Evolutionary conservation across 257 asterid species (phyloP).

Genomic region (Paraleonurus japonicus): DNA sequence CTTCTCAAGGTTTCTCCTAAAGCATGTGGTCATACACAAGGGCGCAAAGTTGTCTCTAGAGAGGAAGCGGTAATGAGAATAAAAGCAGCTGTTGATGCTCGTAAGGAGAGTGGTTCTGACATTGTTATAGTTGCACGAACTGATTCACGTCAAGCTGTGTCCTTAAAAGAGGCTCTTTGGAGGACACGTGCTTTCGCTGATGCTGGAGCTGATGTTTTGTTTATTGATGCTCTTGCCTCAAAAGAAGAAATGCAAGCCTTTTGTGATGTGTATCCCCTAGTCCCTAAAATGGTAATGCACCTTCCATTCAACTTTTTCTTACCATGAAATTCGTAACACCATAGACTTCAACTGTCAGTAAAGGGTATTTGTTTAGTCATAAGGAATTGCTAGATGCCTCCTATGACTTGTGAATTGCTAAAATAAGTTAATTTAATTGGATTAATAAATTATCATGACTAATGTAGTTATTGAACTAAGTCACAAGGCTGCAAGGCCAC

Average conservation of each 20-base stretch:
- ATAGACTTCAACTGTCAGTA: constrained; percentile 6
- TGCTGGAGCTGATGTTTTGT: constrained; percentile 95
- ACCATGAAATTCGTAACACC: neutral
- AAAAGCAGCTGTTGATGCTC: constrained; percentile 92
- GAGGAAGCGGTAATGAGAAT: constrained; percentile 84
- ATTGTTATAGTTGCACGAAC: constrained; percentile 94
- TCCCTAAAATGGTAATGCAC: constrained; percentile 80
- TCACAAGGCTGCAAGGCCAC: neutral
- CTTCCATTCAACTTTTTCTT: constrained; percentile 1
- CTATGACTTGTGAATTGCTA: neutral
- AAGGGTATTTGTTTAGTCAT: neutral
- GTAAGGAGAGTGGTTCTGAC: constrained; percentile 86
- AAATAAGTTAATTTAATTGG: neutral
- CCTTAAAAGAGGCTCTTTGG: constrained; percentile 86
- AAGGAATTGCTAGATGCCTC: neutral
- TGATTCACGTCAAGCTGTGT: constrained; percentile 93
- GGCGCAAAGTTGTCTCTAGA: constrained; percentile 81
- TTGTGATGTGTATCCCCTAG: constrained; percentile 66
- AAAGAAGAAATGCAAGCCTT: constrained; percentile 89
- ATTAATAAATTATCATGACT: neutral
- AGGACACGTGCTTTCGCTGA: constrained; percentile 80
- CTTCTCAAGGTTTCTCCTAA: constrained; percentile 73
- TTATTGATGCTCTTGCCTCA: constrained; percentile 91
- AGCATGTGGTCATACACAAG: constrained; percentile 97
- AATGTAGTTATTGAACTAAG: neutral